phyloP scores from a whole-genome alignment of 2,329 filamentous ascomycete species.

The Scedosporium aurantiacum region DNA sequence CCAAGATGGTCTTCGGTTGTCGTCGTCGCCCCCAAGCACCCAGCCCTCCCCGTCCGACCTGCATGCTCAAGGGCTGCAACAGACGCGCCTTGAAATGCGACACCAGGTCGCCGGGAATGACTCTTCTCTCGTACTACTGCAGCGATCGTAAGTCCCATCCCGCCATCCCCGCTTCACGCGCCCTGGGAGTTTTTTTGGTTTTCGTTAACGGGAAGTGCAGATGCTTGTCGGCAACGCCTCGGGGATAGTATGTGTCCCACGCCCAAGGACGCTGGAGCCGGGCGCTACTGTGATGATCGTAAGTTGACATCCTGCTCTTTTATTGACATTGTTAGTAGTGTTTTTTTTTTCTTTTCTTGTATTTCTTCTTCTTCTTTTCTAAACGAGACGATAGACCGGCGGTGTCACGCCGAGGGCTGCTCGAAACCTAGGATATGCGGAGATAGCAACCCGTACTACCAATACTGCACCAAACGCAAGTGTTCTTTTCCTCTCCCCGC shows the following conservation, averaged over 20 bases:
- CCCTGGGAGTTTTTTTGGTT: neutral
- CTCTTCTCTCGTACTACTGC: slow-evolving; percentile 10
- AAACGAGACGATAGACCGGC: slow-evolving; percentile 6
- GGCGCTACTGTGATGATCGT: slow-evolving; percentile 12
- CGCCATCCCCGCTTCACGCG: neutral
- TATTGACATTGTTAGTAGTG: neutral
- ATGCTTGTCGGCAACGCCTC: slow-evolving; percentile 12
- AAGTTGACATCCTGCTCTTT: neutral
- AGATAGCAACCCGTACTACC: slow-evolving; percentile 9
- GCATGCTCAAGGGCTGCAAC: slow-evolving; percentile 8
- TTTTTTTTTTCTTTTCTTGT: neutral
- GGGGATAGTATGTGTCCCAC: slow-evolving; percentile 11
- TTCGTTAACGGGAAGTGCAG: neutral
- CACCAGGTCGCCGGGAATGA: neutral
- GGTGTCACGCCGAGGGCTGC: slow-evolving; percentile 10
- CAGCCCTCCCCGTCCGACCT: slow-evolving; percentile 2
- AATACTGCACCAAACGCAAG: slow-evolving; percentile 12
- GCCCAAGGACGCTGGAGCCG: slow-evolving; percentile 6
- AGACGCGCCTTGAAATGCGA: slow-evolving; percentile 10
- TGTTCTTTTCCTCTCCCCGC: neutral
- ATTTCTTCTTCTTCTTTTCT: neutral
- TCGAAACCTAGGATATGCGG: slow-evolving; percentile 5
- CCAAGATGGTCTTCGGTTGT: slow-evolving; percentile 12
- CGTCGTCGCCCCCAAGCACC: slow-evolving; percentile 1
- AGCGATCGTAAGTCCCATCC: slow-evolving; percentile 9